Percentiles rank a stretch among this genome's conserved stretches.
These are phyloP conservation scores for Suillus americanus DNA, from an alignment of 768 basidiomycete genomes.

Conservation along the genomic window DNA sequence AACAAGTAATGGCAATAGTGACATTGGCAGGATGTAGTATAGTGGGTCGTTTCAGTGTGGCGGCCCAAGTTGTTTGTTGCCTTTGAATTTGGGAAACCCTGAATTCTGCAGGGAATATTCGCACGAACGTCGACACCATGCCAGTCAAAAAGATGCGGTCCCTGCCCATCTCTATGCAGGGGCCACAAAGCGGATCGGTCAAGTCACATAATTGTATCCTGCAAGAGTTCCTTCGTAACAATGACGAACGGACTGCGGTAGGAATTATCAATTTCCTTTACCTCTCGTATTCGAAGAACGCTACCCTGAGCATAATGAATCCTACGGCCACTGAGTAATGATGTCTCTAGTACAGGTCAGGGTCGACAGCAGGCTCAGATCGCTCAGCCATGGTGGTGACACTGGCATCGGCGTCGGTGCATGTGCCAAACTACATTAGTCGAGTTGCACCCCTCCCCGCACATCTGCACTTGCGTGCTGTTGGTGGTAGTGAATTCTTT, in stretches of 20 bases:
- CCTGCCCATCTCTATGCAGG: not conserved
- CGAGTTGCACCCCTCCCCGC: no score
- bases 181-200: not conserved
- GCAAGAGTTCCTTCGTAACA: not conserved
- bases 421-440: not conserved
- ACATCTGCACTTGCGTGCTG: not conserved
- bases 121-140: not conserved
- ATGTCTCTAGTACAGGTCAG: not conserved
- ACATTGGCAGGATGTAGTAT: no score
- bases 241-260: not conserved
- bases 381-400: not conserved
- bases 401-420: not conserved
- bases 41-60: no score
- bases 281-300: not conserved
- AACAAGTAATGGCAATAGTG: no score
- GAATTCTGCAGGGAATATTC: no score
- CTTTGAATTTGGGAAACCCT: no score
- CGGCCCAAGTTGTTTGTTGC: no score
- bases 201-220: not conserved
- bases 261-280: not conserved
- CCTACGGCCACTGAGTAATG: not conserved
- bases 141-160: not conserved
- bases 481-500: not conserved
- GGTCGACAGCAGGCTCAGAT: not conserved
- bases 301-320: not conserved